A percentile compares a stretch with the other conserved stretches of the same genome.
phyloP scores from a whole-genome alignment of 1,284 basidiomycete species.

The Microbotryomycetes sp. region DNA sequence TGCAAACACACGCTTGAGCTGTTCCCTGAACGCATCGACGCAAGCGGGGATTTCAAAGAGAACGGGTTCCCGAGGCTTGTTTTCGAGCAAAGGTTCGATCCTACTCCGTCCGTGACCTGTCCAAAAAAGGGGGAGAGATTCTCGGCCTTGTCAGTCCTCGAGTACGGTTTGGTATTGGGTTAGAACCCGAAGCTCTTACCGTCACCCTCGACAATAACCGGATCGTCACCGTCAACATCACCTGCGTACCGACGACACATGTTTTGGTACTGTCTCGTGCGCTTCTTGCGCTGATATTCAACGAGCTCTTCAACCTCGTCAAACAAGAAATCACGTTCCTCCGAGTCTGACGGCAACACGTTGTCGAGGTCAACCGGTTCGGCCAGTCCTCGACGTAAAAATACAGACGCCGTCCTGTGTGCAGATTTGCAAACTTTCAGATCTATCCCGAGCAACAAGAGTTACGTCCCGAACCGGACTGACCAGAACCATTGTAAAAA shows the following conservation, averaged over 20 bases:
- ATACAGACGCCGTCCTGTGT: conserved; percentile 17
- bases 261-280: conserved; percentile 6
- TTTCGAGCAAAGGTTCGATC: conserved; percentile 13
- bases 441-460: too few relatives aligned
- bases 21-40: conserved; percentile 9
- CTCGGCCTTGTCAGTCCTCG: neutral
- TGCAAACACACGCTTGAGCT: conserved; percentile 17
- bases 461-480: too few relatives aligned
- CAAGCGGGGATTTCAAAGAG: conserved; percentile 16
- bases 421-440: too few relatives aligned
- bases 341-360: conserved; percentile 4
- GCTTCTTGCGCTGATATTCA: conserved; percentile 16
- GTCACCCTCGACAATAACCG: conserved; percentile 32
- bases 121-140: neutral
- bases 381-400: conserved; percentile 24
- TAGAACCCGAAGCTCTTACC: conserved; percentile 1
- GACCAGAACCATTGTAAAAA: conserved; percentile 31
- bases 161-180: too few relatives aligned
- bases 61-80: neutral
- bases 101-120: conserved; percentile 5
- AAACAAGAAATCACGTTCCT: conserved; percentile 20
- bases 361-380: conserved; percentile 23
- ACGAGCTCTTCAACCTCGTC: conserved; percentile 26
- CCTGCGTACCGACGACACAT: conserved; percentile 13
- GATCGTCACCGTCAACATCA: conserved; percentile 29